Evolutionary conservation across 805 yeast species (phyloP).

Genomic region (Hanseniaspora thailandica): DNA sequence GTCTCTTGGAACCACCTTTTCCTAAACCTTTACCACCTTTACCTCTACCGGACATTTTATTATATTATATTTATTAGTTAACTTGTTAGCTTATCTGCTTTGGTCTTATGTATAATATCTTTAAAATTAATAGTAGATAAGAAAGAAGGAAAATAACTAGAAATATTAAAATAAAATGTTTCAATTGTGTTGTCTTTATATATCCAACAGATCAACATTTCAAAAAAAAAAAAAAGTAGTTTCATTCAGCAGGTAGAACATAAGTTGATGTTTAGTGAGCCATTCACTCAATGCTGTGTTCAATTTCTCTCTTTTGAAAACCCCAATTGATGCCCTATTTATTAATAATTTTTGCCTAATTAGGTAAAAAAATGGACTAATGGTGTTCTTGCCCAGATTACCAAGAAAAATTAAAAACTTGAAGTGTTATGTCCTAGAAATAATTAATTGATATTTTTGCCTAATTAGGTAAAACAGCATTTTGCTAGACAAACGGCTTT

Average conservation of each 20-base stretch:
- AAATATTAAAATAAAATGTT: not conserved
- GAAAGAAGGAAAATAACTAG: not conserved
- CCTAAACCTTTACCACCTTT: constrained; percentile 99
- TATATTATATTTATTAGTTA: constrained; percentile 12
- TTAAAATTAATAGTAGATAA: not conserved
- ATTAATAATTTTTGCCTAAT: constrained; percentile 11
- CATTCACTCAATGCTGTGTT: too few relatives aligned
- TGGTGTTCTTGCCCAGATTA: too few relatives aligned
- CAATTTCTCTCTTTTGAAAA: too few relatives aligned
- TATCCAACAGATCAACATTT: not conserved
- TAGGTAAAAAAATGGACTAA: constrained; percentile 5
- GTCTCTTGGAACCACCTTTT: constrained; percentile 99
- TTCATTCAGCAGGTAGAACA: too few relatives aligned
- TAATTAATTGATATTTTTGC: not conserved
- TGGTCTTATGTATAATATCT: constrained; percentile 1
- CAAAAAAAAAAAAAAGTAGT: not conserved
- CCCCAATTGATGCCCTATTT: too few relatives aligned
- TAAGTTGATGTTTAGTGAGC: not conserved
- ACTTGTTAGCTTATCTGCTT: constrained; percentile 14
- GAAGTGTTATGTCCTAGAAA: too few relatives aligned
- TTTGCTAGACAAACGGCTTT: not conserved
- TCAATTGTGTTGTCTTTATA: not conserved
- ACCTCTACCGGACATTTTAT: constrained; percentile 93
- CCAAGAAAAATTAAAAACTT: too few relatives aligned
- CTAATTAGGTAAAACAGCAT: constrained; percentile 3